These are phyloP conservation scores for Verticillium dahliae DNA, from an alignment of 2,329 filamentous ascomycete genomes.

Conservation along the genomic window DNA sequence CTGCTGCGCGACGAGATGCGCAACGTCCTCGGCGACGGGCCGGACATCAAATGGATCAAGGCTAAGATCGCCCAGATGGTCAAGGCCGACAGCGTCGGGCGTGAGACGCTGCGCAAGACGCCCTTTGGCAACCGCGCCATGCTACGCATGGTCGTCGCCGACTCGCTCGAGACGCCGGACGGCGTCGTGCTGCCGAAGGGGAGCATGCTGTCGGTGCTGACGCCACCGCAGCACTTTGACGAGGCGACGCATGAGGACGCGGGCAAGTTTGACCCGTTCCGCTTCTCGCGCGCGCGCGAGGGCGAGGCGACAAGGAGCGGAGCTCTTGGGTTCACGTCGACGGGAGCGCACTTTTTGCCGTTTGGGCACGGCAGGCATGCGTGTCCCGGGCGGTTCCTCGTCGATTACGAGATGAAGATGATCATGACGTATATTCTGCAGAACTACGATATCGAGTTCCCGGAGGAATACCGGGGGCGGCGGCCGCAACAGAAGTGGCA, in stretches of 20 bases:
- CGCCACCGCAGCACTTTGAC: slow-evolving; percentile 22
- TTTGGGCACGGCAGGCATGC: slow-evolving; percentile 29
- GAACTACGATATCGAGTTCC: slow-evolving; percentile 10
- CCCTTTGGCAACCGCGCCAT: slow-evolving; percentile 20
- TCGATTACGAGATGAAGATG: slow-evolving; percentile 26
- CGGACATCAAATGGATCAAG: slow-evolving; percentile 29
- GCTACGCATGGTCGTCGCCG: slow-evolving; percentile 20
- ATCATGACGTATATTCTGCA: slow-evolving; percentile 12
- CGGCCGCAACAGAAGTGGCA: slow-evolving; percentile 9
- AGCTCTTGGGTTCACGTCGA: slow-evolving; percentile 21
- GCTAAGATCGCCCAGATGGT: slow-evolving; percentile 26
- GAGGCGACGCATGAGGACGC: slow-evolving; percentile 23
- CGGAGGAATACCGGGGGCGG: slow-evolving; percentile 8
- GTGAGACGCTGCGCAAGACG: slow-evolving; percentile 34
- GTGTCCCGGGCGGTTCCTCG: slow-evolving; percentile 21
- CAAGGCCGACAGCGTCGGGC: slow-evolving; percentile 30
- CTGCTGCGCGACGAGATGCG: slow-evolving; percentile 29
- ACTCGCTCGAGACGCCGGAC: slow-evolving; percentile 22
- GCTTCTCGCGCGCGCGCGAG: slow-evolving; percentile 29
- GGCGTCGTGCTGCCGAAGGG: slow-evolving; percentile 24
- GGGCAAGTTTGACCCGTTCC: slow-evolving; percentile 31
- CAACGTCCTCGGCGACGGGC: slow-evolving; percentile 18
- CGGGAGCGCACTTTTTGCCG: slow-evolving; percentile 19
- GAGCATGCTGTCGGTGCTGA: slow-evolving; percentile 23
- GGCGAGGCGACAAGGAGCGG: slow-evolving; percentile 10